Base-by-base conservation (phyloP, 2,329 filamentous ascomycete species). In the Monosporascus ibericus region DNA sequence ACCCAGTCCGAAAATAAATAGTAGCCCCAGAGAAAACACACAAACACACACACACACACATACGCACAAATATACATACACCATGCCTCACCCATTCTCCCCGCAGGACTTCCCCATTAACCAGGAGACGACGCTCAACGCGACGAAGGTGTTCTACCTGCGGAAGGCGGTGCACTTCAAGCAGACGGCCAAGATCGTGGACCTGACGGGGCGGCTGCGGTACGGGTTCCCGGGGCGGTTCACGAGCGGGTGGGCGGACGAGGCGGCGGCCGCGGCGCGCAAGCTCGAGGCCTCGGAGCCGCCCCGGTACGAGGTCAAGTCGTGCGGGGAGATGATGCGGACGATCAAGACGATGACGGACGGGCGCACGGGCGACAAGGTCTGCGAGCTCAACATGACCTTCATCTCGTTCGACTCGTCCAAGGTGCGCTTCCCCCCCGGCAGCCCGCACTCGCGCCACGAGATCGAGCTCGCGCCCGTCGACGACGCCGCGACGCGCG, bases 321-420 rank as follows among this genome's bases (percentile, higher is more conserved):
- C 60, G 48, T 61, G 60, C 56, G 66, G 66, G n/a, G 64, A 66
- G 61, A 68, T 68, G 65, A 68, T 68, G 66, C 66, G 66, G 15
- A 68, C 66, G 34, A 58, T 68, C 51, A 68, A 68, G 63, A 63
- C 65, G 18, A 59, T 68, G 51, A 61, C 57, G 20, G 58, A 65
- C 56, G 52, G 44, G 11, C 38, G 48, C 11, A 50, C 54, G 15
- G 64, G 64, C 15, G 52, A 58, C 7, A 58, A 59, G 53, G 50
- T 68, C 6, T 63, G 60, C 61, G 66, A 68, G 54, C 62, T 68
- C 22, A 68, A 68, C 60, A 68, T 68, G 49, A 68, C 66, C n/a
- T 68, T 68, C 51, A 58, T 68, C 1, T 67, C 65, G 6, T 68
- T 68, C 56, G 66, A 58, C 55, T 58, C 50, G 42, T 62, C 58